Percentiles rank a stretch among this genome's conserved stretches.
Conservation (phyloP, 2,329 filamentous ascomycete genomes). For the Diaporthe vaccinii region DNA sequence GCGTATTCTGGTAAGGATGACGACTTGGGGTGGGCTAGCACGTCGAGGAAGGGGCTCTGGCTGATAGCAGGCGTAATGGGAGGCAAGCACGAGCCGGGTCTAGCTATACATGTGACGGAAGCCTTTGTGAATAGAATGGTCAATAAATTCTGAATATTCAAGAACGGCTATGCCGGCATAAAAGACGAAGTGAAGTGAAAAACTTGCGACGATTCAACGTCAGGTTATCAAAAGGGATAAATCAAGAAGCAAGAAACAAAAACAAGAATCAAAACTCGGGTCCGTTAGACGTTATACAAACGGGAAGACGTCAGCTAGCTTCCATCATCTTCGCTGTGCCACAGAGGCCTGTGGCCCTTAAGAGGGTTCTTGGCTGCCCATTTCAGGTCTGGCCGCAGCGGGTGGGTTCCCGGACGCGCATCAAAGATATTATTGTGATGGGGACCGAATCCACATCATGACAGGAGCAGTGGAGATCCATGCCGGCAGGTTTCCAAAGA, state of each 20-base stretch:
- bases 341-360: slow-evolving; percentile 13
- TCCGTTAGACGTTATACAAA: not conserved
- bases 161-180: slow-evolving; percentile 17
- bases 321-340: slow-evolving; percentile 14
- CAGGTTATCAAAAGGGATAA: not conserved
- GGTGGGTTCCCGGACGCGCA: slow-evolving; percentile 1
- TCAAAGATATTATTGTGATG: slow-evolving; percentile 26
- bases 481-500: not conserved
- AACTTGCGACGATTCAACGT: not conserved
- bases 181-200: not conserved
- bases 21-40: not conserved
- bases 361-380: not conserved
- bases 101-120: not conserved
- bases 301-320: not conserved
- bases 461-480: slow-evolving; percentile 6
- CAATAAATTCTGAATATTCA: not conserved
- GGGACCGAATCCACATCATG: slow-evolving; percentile 21
- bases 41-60: not conserved
- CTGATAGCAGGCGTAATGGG: not conserved
- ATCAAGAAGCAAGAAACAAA: not conserved
- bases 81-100: not conserved
- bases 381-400: not conserved
- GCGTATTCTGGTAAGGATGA: not conserved
- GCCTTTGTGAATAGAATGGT: not conserved
- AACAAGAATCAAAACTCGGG: not conserved